These are phyloP conservation scores for Massariosphaeria phaeospora DNA, from an alignment of 495 filamentous ascomycete genomes.

Conservation along the genomic window DNA sequence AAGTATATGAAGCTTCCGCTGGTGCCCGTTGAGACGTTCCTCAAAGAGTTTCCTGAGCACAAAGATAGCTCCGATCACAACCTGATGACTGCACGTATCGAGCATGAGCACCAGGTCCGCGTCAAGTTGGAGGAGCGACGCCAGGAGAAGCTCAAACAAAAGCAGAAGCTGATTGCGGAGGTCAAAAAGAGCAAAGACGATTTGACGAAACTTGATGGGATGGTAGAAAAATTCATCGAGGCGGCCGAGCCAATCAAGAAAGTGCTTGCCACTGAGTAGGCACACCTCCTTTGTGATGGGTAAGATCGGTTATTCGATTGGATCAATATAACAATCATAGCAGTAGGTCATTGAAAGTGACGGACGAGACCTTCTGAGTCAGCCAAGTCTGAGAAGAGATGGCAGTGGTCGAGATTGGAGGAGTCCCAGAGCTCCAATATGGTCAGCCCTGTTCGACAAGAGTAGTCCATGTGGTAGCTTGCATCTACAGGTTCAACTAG, in stretches of 20 bases:
- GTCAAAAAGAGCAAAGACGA: conserved; percentile 96
- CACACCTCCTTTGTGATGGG: too few relatives aligned
- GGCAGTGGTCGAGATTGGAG: too few relatives aligned
- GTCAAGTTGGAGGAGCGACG: conserved; percentile 82
- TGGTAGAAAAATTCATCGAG: conserved; percentile 87
- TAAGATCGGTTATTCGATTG: too few relatives aligned
- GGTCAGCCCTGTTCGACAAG: too few relatives aligned
- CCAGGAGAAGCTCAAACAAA: conserved; percentile 79
- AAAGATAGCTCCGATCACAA: conserved; percentile 63
- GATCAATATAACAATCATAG: too few relatives aligned
- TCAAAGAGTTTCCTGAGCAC: conserved; percentile 71
- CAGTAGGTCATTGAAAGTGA: too few relatives aligned
- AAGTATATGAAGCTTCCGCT: conserved; percentile 81
- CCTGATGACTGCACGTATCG: conserved; percentile 86
- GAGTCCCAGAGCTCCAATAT: too few relatives aligned
- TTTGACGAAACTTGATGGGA: conserved; percentile 77
- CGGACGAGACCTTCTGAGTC: too few relatives aligned
- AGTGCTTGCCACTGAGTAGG: conserved; percentile 19
- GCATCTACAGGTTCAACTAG: too few relatives aligned
- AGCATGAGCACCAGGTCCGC: conserved; percentile 81
- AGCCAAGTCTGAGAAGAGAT: too few relatives aligned
- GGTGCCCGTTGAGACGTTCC: conserved; percentile 76
- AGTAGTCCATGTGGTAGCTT: too few relatives aligned
- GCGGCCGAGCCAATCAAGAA: conserved; percentile 34
- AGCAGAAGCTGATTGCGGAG: conserved; percentile 85